A percentile compares a stretch with the other conserved stretches of the same genome.
phyloP scores from a whole-genome alignment of 352 stramenopile species.

The Poterioochromonas sp. region DNA sequence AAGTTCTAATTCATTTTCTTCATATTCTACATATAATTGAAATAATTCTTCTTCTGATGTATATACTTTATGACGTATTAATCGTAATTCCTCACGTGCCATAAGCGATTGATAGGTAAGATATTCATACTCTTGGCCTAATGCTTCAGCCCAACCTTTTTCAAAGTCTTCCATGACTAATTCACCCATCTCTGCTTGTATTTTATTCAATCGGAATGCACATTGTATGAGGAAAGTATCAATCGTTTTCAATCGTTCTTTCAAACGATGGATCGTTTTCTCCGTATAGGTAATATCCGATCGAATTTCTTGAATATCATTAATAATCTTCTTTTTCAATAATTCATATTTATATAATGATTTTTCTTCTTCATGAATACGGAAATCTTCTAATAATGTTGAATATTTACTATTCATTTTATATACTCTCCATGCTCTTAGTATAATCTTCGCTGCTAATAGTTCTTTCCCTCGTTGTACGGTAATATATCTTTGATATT shows the following conservation, averaged over 20 bases:
- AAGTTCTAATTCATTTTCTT: slow-evolving; percentile 30
- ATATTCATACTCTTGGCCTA: slow-evolving; percentile 31
- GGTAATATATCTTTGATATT: neutral
- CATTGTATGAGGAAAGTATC: neutral
- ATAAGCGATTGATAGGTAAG: slow-evolving; percentile 7
- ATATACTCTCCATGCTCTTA: slow-evolving; percentile 1
- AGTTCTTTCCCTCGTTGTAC: slow-evolving; percentile 1
- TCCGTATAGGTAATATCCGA: neutral
- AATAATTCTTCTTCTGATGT: slow-evolving; percentile 2
- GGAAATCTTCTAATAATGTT: neutral
- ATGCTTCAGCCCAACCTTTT: slow-evolving; percentile 26
- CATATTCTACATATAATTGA: neutral
- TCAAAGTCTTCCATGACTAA: slow-evolving; percentile 10
- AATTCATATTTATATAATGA: neutral
- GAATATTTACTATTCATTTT: slow-evolving; percentile 11
- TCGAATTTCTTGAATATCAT: slow-evolving; percentile 12
- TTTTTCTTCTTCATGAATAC: neutral
- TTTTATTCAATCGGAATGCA: neutral
- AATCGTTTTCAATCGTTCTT: neutral
- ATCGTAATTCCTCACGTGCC: slow-evolving; percentile 3
- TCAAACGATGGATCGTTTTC: neutral
- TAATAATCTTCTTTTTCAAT: neutral
- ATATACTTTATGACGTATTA: neutral
- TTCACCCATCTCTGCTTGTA: neutral
- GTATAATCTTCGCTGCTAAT: slow-evolving; percentile 18